Conservation (phyloP, 2,329 filamentous ascomycete species). For the Cladosporium austrohemisphaericum region DNA sequence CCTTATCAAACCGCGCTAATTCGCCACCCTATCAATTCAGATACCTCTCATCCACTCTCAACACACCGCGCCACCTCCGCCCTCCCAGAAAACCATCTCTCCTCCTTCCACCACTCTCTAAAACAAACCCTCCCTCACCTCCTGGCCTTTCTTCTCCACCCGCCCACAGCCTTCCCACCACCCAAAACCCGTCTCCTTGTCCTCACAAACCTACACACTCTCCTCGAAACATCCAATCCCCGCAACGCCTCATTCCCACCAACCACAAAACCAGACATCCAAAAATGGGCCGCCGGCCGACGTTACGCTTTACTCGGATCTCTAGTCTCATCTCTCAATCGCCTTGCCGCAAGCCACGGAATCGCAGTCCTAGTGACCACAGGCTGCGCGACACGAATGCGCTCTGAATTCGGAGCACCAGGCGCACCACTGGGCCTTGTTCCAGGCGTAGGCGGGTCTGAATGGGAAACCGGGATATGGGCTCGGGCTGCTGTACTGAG, state of each 20-base stretch:
- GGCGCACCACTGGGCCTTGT: conserved; percentile 52
- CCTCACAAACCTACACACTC: conserved; percentile 71
- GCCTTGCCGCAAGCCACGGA: conserved; percentile 68
- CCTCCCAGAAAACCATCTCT: background rate
- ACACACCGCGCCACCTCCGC: background rate
- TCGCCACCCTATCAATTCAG: conserved; percentile 8
- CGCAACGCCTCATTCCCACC: conserved; percentile 18
- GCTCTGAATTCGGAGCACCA: conserved; percentile 36
- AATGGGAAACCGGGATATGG: conserved; percentile 76
- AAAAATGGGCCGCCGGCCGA: conserved; percentile 47
- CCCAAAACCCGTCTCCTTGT: conserved; percentile 64
- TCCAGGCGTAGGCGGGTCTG: conserved; percentile 68
- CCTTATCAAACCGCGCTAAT: background rate
- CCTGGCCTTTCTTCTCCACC: conserved; percentile 68
- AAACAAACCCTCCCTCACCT: conserved; percentile 58
- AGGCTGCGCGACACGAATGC: conserved; percentile 79
- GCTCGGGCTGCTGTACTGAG: conserved; percentile 74
- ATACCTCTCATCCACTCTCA: conserved; percentile 9
- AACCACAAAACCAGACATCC: conserved; percentile 42
- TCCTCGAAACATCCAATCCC: conserved; percentile 54
- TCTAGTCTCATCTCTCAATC: conserved; percentile 59
- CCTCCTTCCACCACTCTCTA: conserved; percentile 59
- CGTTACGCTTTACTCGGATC: conserved; percentile 63
- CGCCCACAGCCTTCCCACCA: conserved; percentile 60
- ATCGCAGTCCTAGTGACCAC: conserved; percentile 72